Evolutionary conservation across 2,329 filamentous ascomycete species (phyloP), one percentile per base, ranked within the genome.

Genomic region (Pseudomassariella vexata): DNA sequence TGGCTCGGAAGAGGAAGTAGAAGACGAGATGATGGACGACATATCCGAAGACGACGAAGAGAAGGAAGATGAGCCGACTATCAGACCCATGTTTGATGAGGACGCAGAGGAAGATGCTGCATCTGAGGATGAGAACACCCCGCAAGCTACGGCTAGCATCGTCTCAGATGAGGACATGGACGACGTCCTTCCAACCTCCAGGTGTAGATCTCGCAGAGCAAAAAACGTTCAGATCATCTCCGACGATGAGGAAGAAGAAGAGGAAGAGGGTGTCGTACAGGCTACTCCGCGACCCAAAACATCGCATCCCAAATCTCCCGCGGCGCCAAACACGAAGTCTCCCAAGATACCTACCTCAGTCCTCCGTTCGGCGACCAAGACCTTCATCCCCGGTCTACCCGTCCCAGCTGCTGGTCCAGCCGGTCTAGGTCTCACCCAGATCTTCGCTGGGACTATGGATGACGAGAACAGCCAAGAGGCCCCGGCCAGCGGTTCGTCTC

Each of bases 391-490:
- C 4, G 80, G 79, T 2, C 60, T 86, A 14, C 74, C 79, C 3
- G 66, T 80, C 4, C 57, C 68, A 6, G 48, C 49, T 7, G 60
- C 60, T 15, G 73, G 68, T 0, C 68, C 76, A 15, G 77, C 76
- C 21, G 78, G 77, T 3, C 62, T 94, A 24, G 84, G 86, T 8
- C 68, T 95, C 26, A 94, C 87, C 0, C 89, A 95, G 48, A 90
- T 92, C 40, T 95, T 95, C 52, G 85, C 84, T 5, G 86, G 86
- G 9, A 95, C 88, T 1, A 83, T 95, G 77, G 87, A 85, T 28
- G 78, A 66, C 53, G 87, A 85, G 28, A 78, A 66, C 53, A 76
- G 69, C 44, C 70, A 76, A 45, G 47, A 44, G 34, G 24, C 20
- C 11, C 46, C 50, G 10, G 40, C 41, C 10, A 48, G 38, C 19